These are phyloP conservation scores for Thermochaetoides thermophila DNA, from an alignment of 495 filamentous ascomycete genomes.

Conservation along the genomic window DNA sequence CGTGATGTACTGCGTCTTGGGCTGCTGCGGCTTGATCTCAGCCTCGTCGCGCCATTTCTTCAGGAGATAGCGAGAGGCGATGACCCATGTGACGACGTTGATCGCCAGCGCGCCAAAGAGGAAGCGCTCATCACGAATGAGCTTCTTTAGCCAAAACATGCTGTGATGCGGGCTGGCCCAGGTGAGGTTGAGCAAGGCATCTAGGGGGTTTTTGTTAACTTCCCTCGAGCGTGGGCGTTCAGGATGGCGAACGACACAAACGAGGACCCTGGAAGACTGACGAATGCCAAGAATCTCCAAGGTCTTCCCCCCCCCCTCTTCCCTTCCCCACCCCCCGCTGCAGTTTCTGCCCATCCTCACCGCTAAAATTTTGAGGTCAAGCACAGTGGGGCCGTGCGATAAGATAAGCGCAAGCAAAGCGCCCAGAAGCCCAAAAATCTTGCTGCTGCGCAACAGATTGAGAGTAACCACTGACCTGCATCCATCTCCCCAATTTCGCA, in stretches of 20 bases:
- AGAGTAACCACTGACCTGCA: no score
- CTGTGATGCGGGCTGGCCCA: conserved; percentile 1
- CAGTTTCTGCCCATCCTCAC: conserved; percentile 10
- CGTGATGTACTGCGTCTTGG: conserved; percentile 43
- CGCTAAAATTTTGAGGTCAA: conserved; percentile 14
- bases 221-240: no score
- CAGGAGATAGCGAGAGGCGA: conserved; percentile 25
- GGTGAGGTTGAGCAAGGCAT: conserved; percentile 2
- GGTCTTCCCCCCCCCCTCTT: no score
- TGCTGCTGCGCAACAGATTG: conserved; percentile 1
- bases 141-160: conserved; percentile 21
- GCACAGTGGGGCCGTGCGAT: conserved; percentile 13
- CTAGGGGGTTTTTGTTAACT: neutral
- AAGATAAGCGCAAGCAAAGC: conserved; percentile 14
- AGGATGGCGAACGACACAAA: no score
- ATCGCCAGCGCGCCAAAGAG: conserved; percentile 26
- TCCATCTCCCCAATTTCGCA: no score
- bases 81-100: conserved; percentile 20
- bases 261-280: no score
- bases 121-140: conserved; percentile 28
- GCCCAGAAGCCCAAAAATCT: conserved; percentile 11
- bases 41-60: conserved; percentile 31
- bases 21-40: conserved; percentile 30
- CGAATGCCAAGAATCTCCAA: no score
- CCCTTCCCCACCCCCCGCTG: no score